These are phyloP conservation scores for Sporisorium scitamineum DNA, from an alignment of 1,284 basidiomycete genomes.

Conservation along the genomic window DNA sequence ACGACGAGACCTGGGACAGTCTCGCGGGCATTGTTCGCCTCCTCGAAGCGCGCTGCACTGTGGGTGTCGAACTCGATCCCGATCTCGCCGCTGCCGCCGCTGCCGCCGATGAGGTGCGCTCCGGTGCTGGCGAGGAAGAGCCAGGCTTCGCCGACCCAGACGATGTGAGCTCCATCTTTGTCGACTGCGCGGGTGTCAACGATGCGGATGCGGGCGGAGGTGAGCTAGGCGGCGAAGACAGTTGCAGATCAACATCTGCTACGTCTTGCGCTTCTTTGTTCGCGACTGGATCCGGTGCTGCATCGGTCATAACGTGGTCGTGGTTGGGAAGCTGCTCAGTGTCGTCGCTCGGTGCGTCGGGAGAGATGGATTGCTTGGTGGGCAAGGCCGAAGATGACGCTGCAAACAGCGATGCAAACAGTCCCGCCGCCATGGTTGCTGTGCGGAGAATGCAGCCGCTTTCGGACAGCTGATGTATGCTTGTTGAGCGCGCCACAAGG, in stretches of 20 bases:
- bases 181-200: background rate
- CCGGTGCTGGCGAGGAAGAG: constrained; percentile 3
- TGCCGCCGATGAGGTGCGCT: background rate
- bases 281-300: background rate
- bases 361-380: background rate
- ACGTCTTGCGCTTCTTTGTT: constrained; percentile 29
- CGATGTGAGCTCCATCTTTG: constrained; percentile 13
- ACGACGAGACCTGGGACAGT: constrained; percentile 48
- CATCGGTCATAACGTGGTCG: constrained; percentile 11
- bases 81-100: no score
- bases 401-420: constrained; percentile 43
- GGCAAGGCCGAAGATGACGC: constrained; percentile 9
- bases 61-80: constrained; percentile 11
- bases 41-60: constrained; percentile 28
- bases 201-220: constrained; percentile 13
- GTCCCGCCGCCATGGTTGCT: constrained; percentile 22
- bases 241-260: constrained; percentile 32
- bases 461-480: constrained; percentile 3
- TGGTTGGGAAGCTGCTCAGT: constrained; percentile 6
- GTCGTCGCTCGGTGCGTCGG: constrained; percentile 11
- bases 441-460: constrained; percentile 5
- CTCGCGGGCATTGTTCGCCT: constrained; percentile 52
- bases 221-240: constrained; percentile 39
- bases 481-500: no score
- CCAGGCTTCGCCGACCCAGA: constrained; percentile 5